A percentile compares a stretch with the other conserved stretches of the same genome.
Conservation (phyloP, 805 yeast species). For the Candida pini region DNA sequence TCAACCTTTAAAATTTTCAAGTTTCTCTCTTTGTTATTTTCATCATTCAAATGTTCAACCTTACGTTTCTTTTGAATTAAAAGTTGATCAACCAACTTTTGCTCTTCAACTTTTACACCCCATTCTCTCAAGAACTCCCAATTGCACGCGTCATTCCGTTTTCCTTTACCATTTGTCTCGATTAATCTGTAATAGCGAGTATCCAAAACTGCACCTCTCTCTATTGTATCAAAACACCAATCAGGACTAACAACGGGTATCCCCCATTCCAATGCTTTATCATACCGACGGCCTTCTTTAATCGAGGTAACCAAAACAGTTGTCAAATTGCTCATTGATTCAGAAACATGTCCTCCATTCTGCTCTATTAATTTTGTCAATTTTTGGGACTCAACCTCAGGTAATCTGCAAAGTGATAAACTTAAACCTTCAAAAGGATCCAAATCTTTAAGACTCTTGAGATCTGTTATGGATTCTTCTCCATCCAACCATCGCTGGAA, state of each 20-base stretch:
- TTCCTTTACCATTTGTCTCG: conserved; percentile 15
- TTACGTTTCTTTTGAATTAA: no score
- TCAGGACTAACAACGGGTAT: conserved; percentile 51
- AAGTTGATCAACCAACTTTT: no score
- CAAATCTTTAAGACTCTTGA: conserved; percentile 15
- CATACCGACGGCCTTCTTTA: conserved; percentile 47
- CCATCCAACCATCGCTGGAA: conserved; percentile 56
- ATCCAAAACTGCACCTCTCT: conserved; percentile 38
- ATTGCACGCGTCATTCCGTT: conserved; percentile 30
- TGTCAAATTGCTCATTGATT: conserved; percentile 40
- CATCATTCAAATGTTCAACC: conserved; percentile 1
- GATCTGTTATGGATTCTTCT: conserved; percentile 16
- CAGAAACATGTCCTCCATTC: conserved; percentile 46
- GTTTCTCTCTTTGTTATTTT: conserved; percentile 14
- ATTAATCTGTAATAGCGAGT: conserved; percentile 33
- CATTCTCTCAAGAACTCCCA: conserved; percentile 29
- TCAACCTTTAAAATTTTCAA: conserved; percentile 22
- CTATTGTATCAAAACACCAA: conserved; percentile 43
- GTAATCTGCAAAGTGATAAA: conserved; percentile 33
- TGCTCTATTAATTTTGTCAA: conserved; percentile 29
- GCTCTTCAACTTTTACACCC: conserved; percentile 8
- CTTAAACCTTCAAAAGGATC: conserved; percentile 39
- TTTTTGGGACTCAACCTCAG: conserved; percentile 15
- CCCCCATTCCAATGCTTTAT: conserved; percentile 47
- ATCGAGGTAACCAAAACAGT: conserved; percentile 45